Conservation (phyloP, 108 stramenopile species). For the Skeletonema potamos region DNA sequence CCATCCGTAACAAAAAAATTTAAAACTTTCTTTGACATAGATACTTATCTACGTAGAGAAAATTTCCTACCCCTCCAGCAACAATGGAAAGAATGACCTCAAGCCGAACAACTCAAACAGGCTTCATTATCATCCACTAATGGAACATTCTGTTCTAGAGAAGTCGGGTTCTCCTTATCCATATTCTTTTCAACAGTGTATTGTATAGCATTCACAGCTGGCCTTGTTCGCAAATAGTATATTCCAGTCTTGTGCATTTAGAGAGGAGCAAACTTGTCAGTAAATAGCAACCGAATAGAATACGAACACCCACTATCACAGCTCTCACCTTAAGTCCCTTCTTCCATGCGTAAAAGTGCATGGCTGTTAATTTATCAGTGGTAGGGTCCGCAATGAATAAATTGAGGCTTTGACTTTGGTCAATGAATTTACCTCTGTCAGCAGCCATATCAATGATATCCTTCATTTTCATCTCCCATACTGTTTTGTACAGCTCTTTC, state of each 20-base stretch:
- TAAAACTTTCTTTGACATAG: no score
- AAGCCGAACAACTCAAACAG: slow-evolving; percentile 49
- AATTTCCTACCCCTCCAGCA: no score
- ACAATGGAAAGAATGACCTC: no score
- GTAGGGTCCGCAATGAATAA: slow-evolving; percentile 95
- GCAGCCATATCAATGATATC: slow-evolving; percentile 95
- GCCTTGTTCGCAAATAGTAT: slow-evolving; percentile 95
- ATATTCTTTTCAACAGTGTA: slow-evolving; percentile 92
- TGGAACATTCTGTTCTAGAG: slow-evolving; percentile 3
- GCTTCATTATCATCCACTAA: slow-evolving; percentile 17
- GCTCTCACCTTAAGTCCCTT: slow-evolving; percentile 82
- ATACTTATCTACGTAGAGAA: no score
- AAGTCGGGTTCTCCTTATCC: slow-evolving; percentile 1
- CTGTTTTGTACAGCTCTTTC: slow-evolving; percentile 96
- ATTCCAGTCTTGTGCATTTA: slow-evolving; percentile 89
- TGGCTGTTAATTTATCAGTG: slow-evolving; percentile 89
- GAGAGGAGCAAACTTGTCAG: neutral
- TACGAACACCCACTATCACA: neutral
- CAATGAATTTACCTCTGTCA: slow-evolving; percentile 94
- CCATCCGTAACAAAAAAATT: no score
- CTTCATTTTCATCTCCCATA: slow-evolving; percentile 98
- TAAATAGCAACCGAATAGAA: neutral
- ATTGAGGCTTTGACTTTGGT: slow-evolving; percentile 97
- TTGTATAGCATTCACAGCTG: slow-evolving; percentile 97
- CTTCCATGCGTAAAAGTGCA: slow-evolving; percentile 99